These are phyloP conservation scores for Candida boleticola DNA, from an alignment of 805 yeast species.

Conservation along the genomic window DNA sequence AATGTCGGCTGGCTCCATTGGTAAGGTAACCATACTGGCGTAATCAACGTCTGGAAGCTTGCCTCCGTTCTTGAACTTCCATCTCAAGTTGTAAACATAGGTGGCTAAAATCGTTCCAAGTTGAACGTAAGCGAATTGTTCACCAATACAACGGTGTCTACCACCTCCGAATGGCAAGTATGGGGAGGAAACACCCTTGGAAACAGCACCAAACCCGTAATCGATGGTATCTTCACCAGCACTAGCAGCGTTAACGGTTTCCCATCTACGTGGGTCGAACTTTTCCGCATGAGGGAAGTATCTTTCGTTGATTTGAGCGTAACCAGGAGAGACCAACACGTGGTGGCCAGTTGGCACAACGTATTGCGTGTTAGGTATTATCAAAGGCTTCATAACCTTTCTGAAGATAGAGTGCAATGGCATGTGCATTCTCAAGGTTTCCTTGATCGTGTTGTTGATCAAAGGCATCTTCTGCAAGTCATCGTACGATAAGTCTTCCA, in stretches of 20 bases:
- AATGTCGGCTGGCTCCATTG: constrained; percentile 71
- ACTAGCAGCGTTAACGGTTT: constrained; percentile 22
- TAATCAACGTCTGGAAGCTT: constrained; percentile 69
- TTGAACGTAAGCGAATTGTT: constrained; percentile 94
- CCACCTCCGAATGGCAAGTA: constrained; percentile 99
- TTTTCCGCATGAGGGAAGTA: constrained; percentile 74
- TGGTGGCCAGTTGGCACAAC: constrained; percentile 88
- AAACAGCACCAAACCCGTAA: constrained; percentile 94
- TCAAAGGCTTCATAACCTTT: constrained; percentile 74
- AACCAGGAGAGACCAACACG: constrained; percentile 93
- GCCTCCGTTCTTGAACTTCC: constrained; percentile 52
- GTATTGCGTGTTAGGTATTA: constrained; percentile 73
- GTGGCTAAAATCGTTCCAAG: constrained; percentile 80
- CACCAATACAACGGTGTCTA: constrained; percentile 99
- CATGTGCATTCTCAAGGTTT: constrained; percentile 92
- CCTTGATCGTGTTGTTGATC: constrained; percentile 81
- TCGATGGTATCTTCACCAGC: constrained; percentile 53
- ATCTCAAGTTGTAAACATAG: constrained; percentile 70
- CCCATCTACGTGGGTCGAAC: constrained; percentile 91
- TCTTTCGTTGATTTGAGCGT: constrained; percentile 69
- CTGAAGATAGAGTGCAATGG: constrained; percentile 96
- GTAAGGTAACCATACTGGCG: constrained; percentile 91
- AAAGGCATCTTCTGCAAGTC: constrained; percentile 78
- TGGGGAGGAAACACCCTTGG: constrained; percentile 94
- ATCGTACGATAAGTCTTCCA: constrained; percentile 71